These are phyloP conservation scores for Chalciporus sp. DNA, from an alignment of 1,284 basidiomycete genomes.

Conservation along the genomic window DNA sequence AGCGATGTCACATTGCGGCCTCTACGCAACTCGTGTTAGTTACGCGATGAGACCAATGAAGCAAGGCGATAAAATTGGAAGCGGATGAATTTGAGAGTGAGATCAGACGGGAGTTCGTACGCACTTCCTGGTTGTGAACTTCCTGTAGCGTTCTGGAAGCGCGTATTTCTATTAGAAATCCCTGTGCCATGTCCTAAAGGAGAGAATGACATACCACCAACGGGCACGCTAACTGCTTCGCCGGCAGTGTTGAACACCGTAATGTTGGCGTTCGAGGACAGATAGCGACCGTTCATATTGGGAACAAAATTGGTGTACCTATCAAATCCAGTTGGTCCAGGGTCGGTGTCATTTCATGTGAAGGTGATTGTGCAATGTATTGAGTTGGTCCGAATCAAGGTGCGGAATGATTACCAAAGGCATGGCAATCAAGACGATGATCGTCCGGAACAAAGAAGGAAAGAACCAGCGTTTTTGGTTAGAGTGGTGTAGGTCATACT, in stretches of 20 bases:
- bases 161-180: not conserved
- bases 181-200: constrained; percentile 41
- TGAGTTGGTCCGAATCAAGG: too few species aligned
- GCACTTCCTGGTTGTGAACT: constrained; percentile 77
- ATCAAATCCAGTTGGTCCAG: not conserved
- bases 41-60: not conserved
- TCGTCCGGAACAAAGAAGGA: too few species aligned
- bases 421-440: too few species aligned
- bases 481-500: too few species aligned
- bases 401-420: too few species aligned
- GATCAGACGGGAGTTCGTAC: constrained; percentile 20
- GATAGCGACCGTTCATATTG: constrained; percentile 73
- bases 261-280: constrained; percentile 86
- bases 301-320: constrained; percentile 73
- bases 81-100: not conserved
- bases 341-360: too few species aligned
- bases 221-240: constrained; percentile 55
- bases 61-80: too few species aligned
- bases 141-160: constrained; percentile 59
- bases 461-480: too few species aligned
- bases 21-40: constrained; percentile 36
- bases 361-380: too few species aligned
- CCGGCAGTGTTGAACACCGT: constrained; percentile 60
- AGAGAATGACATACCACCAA: constrained; percentile 52
- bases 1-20: constrained; percentile 65